Percentiles rank a stretch among this genome's conserved stretches.
Conservation (phyloP, 1,284 basidiomycete genomes). For the Apiotrichum akiyoshidainum region DNA sequence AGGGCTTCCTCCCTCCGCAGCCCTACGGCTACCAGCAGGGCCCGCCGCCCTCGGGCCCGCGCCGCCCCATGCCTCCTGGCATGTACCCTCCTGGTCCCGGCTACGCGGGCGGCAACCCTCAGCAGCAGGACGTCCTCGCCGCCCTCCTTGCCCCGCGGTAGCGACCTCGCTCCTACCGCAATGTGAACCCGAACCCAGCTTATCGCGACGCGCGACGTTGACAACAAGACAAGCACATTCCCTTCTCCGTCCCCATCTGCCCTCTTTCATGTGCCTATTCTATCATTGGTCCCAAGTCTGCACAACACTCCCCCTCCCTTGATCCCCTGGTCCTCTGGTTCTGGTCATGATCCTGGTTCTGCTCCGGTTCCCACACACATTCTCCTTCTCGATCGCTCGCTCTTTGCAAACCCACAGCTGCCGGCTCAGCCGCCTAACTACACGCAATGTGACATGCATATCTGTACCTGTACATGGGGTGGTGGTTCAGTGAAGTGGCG, state of each 20-base stretch:
- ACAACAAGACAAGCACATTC: no score
- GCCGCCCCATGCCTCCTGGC: slow-evolving; percentile 10
- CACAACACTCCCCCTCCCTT: no score
- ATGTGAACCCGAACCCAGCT: background rate
- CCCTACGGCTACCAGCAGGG: slow-evolving; percentile 14
- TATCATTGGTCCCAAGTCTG: no score
- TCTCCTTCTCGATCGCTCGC: background rate
- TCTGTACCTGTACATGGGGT: slow-evolving; percentile 5
- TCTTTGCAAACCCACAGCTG: background rate
- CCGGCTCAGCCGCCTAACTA: background rate
- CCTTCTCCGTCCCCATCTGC: background rate
- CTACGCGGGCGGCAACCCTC: background rate
- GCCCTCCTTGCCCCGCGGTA: slow-evolving; percentile 22
- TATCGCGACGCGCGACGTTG: no score
- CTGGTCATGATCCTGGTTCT: no score
- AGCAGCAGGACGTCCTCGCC: slow-evolving; percentile 43
- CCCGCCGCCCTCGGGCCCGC: slow-evolving; percentile 2
- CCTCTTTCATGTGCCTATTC: no score
- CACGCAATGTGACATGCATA: slow-evolving; percentile 14
- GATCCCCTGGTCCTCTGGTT: no score
- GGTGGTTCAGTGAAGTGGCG: no score
- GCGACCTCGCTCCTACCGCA: background rate
- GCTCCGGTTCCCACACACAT: no score
- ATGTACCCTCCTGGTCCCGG: slow-evolving; percentile 7
- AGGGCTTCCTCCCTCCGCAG: slow-evolving; percentile 23